phyloP scores from a whole-genome alignment of 225 moss, liverwort and hornwort genomes.

The Polytrichum formosum region DNA sequence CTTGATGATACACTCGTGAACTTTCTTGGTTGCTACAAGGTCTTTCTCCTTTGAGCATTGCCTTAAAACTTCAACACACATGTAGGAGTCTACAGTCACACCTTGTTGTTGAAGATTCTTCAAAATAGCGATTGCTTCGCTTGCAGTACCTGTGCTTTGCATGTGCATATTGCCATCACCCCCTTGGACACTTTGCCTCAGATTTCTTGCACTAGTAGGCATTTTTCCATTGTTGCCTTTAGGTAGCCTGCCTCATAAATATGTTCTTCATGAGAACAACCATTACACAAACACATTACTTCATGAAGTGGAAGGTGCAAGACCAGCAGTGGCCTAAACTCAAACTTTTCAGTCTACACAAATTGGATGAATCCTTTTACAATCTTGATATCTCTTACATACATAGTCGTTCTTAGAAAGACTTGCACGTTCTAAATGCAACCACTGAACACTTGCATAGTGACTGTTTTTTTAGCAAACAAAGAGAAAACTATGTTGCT shows the following conservation, averaged over 20 bases:
- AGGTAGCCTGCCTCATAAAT: slow-evolving; percentile 6
- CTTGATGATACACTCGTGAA: slow-evolving; percentile 7
- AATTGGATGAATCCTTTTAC: neutral
- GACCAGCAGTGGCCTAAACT: too few relatives aligned
- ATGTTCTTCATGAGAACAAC: neutral
- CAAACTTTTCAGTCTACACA: neutral
- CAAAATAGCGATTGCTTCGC: slow-evolving; percentile 1
- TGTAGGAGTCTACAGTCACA: neutral
- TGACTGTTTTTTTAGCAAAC: neutral
- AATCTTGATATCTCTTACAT: slow-evolving; percentile 2
- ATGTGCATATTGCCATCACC: neutral
- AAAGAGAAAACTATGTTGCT: neutral
- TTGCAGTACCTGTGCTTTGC: neutral
- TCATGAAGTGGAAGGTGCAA: too few relatives aligned
- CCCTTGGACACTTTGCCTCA: neutral
- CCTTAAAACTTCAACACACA: slow-evolving; percentile 7
- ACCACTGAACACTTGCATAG: neutral
- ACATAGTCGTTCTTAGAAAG: neutral
- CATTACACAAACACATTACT: neutral
- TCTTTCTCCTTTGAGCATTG: slow-evolving; percentile 7
- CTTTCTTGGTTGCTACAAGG: slow-evolving; percentile 3
- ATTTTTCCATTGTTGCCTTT: neutral
- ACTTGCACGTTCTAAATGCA: neutral
- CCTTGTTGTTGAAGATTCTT: slow-evolving; percentile 4
- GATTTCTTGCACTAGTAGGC: neutral